Conservation (phyloP, 129 eudicot genomes). For the Chrysanthemum makinoi region DNA sequence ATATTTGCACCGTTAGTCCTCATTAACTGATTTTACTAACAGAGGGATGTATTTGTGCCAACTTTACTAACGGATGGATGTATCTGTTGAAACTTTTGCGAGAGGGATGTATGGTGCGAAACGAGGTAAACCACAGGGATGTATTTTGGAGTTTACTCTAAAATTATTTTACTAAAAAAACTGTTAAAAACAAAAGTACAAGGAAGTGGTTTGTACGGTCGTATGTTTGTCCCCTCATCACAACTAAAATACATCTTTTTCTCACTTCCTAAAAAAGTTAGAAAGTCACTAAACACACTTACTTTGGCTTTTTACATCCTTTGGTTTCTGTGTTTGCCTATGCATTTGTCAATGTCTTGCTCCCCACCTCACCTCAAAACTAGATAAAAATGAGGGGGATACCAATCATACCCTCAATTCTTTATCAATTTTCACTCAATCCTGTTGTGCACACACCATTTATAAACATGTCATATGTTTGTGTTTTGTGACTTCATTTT, state of each 20-base stretch:
- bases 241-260: constrained; percentile 31
- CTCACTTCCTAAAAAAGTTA: constrained; percentile 34
- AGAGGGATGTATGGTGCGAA: too few relatives aligned
- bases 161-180: background rate
- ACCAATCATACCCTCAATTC: constrained; percentile 54
- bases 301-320: constrained; percentile 54
- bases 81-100: too few relatives aligned
- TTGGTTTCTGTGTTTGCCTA: constrained; percentile 57
- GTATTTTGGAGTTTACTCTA: too few relatives aligned
- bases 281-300: constrained; percentile 55
- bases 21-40: too few relatives aligned
- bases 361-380: constrained; percentile 28
- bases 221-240: constrained; percentile 53
- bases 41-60: too few relatives aligned
- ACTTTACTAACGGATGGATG: too few relatives aligned
- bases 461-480: constrained; percentile 28
- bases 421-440: constrained; percentile 39
- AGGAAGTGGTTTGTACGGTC: constrained; percentile 43
- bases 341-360: constrained; percentile 66
- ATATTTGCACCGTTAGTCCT: too few relatives aligned
- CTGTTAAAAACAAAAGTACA: constrained; percentile 27
- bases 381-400: constrained; percentile 58
- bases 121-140: too few relatives aligned
- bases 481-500: constrained; percentile 37
- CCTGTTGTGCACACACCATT: constrained; percentile 21